Evolutionary conservation across 306 rosid genomes (phyloP).

Genomic region (Dalbergia cultrata): DNA sequence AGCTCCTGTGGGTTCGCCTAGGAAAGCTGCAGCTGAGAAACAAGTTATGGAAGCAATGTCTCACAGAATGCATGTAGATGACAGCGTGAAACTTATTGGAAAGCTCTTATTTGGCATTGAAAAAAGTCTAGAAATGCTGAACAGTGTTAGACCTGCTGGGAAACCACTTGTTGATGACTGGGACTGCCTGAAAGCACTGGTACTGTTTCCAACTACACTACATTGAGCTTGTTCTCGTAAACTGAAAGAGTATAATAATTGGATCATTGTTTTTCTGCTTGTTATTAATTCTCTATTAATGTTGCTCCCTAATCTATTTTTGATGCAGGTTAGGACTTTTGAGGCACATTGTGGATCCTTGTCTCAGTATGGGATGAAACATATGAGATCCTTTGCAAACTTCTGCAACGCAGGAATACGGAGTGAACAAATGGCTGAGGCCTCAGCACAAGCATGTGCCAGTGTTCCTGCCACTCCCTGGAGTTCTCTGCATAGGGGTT

Average conservation of each 20-base stretch:
- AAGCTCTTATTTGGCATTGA: slow-evolving; percentile 88
- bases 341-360: slow-evolving; percentile 88
- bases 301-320: background rate
- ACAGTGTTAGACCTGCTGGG: slow-evolving; percentile 69
- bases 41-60: slow-evolving; percentile 91
- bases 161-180: slow-evolving; percentile 88
- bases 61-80: slow-evolving; percentile 89
- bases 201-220: slow-evolving; percentile 43
- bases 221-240: slow-evolving; percentile 24
- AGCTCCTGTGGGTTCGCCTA: slow-evolving; percentile 85
- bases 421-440: slow-evolving; percentile 79
- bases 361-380: slow-evolving; percentile 95
- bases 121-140: slow-evolving; percentile 76
- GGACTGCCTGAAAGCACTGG: slow-evolving; percentile 87
- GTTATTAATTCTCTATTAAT: slow-evolving; percentile 20
- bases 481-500: slow-evolving; percentile 83
- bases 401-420: slow-evolving; percentile 80
- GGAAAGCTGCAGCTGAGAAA: slow-evolving; percentile 81
- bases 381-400: slow-evolving; percentile 92
- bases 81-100: slow-evolving; percentile 77
- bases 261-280: slow-evolving; percentile 25
- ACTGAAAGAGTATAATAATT: slow-evolving; percentile 20
- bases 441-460: slow-evolving; percentile 82
- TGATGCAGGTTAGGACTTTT: slow-evolving; percentile 79
- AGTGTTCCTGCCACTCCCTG: slow-evolving; percentile 67